Conservation (phyloP, 2,329 filamentous ascomycete species). For the Fusarium sp. region DNA sequence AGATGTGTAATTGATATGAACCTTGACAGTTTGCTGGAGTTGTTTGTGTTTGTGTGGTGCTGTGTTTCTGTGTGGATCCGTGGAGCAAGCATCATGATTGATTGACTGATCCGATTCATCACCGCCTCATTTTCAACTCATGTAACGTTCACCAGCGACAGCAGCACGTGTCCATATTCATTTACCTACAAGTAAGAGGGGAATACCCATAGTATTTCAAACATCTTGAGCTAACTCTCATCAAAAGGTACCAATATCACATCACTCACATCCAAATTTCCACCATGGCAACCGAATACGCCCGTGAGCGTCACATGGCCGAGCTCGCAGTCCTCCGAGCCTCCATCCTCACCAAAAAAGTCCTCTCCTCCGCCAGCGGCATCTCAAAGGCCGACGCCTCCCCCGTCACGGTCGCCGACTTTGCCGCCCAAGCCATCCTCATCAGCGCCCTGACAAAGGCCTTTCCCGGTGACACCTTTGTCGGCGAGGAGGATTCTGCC, state of each 20-base stretch:
- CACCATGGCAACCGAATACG: constrained; percentile 38
- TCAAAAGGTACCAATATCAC: background rate
- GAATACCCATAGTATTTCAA: background rate
- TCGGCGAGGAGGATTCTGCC: constrained; percentile 70
- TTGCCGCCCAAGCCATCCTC: constrained; percentile 71
- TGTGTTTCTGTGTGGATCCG: constrained; percentile 11
- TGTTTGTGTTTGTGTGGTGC: background rate
- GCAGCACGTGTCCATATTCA: background rate
- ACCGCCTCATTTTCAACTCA: background rate
- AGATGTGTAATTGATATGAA: background rate
- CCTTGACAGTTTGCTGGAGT: background rate
- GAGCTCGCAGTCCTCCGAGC: constrained; percentile 64
- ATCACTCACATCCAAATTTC: background rate
- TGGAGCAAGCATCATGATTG: background rate
- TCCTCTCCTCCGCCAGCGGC: constrained; percentile 55
- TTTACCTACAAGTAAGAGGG: background rate
- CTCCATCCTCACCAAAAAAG: constrained; percentile 64
- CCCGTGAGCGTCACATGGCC: constrained; percentile 47
- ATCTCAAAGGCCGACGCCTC: constrained; percentile 68
- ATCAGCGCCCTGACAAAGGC: constrained; percentile 64
- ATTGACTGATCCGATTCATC: background rate
- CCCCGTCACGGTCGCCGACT: constrained; percentile 72
- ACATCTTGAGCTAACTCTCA: background rate
- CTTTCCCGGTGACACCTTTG: constrained; percentile 67
- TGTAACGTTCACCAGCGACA: background rate